Evolutionary conservation across 306 rosid species (phyloP).

Genomic region (Canavalia ensiformis): DNA sequence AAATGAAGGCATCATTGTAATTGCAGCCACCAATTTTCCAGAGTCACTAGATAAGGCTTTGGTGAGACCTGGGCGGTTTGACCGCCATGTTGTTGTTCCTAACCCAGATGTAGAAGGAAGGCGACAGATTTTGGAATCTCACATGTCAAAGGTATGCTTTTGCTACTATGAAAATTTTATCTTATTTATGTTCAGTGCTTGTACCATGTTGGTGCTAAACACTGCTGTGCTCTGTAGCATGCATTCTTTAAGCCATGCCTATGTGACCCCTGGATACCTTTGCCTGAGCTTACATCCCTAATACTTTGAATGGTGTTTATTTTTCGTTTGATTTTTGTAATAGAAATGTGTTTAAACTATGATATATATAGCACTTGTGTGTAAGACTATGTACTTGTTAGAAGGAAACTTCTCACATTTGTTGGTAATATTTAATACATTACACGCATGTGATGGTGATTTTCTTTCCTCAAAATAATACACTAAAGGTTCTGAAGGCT

Average conservation of each 20-base stretch:
- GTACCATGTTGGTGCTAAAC: too few species aligned
- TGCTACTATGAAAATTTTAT: too few species aligned
- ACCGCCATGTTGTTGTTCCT: constrained; percentile 88
- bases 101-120: constrained; percentile 98
- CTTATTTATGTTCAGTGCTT: too few species aligned
- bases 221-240: too few species aligned
- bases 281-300: too few species aligned
- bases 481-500: constrained; percentile 74
- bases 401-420: too few species aligned
- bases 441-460: background rate
- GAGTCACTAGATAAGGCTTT: constrained; percentile 91
- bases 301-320: background rate
- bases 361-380: too few species aligned
- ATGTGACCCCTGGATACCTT: too few species aligned
- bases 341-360: too few species aligned
- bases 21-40: constrained; percentile 94
- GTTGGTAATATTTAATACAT: background rate
- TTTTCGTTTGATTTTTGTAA: background rate
- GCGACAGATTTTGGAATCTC: constrained; percentile 87
- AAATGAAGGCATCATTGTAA: constrained; percentile 94
- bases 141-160: constrained; percentile 79
- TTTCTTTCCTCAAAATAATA: constrained; percentile 22
- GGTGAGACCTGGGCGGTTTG: constrained; percentile 97
- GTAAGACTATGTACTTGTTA: too few species aligned
- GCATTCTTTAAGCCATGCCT: too few species aligned